Base-by-base conservation (phyloP, 106 monocot species). In the Platanthera zijinensis region DNA sequence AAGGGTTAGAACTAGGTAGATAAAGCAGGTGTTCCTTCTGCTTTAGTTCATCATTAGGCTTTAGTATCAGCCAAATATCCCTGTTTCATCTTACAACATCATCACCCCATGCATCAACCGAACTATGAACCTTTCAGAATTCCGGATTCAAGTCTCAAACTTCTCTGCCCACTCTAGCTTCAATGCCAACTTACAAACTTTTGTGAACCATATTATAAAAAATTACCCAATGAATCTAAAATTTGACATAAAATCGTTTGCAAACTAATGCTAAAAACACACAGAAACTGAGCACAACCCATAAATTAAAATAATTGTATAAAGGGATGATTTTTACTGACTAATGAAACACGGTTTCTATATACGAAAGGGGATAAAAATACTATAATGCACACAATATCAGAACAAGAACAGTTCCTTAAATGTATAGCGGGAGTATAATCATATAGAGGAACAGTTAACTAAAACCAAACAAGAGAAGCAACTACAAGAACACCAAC, bases 401-500 rank as follows among this genome's bases (percentile, higher is more conserved):
- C 59, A 32, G 25, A 66, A 32, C 11, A 66, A 7, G 10, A 6
- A 48, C 48, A 15, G 48, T 72, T 47, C 47, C 14, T 8, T 50
- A 72, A 18, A 72, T 11, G 69, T 6, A 50, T 48, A 50, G 56
- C 8, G 5, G 10, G 22, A 19, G 62, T n/a, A 15, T 11, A 6
- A 54, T n/a, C 52, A 18, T 49, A 9, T 64, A 7, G 21, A 77
- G 7, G 50, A 19, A 50, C 51, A 51, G 10, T 32, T 66, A 30
- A 66, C 56, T 52, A 52, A 72, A 72, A 5, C 73, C 62, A 80
- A 54, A 87, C 50, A 72, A 90, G 83, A 49, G 80, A 70, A 56
- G 74, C 80, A 52, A 87, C 46, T 0, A 87, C 90, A 83, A 90
- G 69, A 13, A 48, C 68, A 83, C 77, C 82, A 75, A 87, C 79